A percentile compares a stretch with the other conserved stretches of the same genome.
These are phyloP conservation scores for Xerocomellus intermedius DNA, from an alignment of 768 basidiomycete species.

Conservation along the genomic window DNA sequence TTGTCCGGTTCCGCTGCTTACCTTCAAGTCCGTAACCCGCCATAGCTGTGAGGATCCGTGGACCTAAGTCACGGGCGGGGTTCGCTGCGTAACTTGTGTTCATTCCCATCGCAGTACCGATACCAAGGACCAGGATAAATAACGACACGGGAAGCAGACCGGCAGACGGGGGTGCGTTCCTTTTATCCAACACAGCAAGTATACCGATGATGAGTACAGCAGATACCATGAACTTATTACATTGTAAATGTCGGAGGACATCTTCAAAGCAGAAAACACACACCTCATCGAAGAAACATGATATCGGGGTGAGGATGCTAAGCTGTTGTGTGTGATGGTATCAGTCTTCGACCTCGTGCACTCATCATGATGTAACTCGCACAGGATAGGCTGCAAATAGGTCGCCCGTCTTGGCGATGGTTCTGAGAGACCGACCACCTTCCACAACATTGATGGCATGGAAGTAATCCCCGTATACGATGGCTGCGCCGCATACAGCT, in stretches of 20 bases:
- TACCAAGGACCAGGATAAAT: slow-evolving; percentile 54
- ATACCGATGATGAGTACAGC: slow-evolving; percentile 50
- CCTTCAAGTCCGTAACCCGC: slow-evolving; percentile 52
- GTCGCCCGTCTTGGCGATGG: slow-evolving; percentile 47
- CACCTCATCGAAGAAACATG: slow-evolving; percentile 45
- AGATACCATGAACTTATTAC: slow-evolving; percentile 49
- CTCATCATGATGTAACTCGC: slow-evolving; percentile 10
- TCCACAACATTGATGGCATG: slow-evolving; percentile 61
- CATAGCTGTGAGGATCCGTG: slow-evolving; percentile 61
- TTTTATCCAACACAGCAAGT: slow-evolving; percentile 51
- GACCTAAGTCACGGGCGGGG: slow-evolving; percentile 66
- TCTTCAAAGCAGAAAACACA: background rate
- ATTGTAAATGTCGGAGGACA: background rate
- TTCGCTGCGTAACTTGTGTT: slow-evolving; percentile 63
- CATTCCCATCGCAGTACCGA: slow-evolving; percentile 55
- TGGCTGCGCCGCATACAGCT: slow-evolving; percentile 48
- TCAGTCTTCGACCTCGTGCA: background rate
- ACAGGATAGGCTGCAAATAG: slow-evolving; percentile 60
- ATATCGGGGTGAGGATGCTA: slow-evolving; percentile 37
- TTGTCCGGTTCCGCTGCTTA: slow-evolving; percentile 13
- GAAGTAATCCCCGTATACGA: slow-evolving; percentile 59
- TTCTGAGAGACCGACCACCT: slow-evolving; percentile 48
- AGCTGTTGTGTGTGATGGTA: slow-evolving; percentile 16
- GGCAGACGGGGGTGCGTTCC: slow-evolving; percentile 45
- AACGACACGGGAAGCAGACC: slow-evolving; percentile 53